Base-by-base conservation (phyloP, 1,139 yeast genomes). In the Yamadazyma dushanensis region DNA sequence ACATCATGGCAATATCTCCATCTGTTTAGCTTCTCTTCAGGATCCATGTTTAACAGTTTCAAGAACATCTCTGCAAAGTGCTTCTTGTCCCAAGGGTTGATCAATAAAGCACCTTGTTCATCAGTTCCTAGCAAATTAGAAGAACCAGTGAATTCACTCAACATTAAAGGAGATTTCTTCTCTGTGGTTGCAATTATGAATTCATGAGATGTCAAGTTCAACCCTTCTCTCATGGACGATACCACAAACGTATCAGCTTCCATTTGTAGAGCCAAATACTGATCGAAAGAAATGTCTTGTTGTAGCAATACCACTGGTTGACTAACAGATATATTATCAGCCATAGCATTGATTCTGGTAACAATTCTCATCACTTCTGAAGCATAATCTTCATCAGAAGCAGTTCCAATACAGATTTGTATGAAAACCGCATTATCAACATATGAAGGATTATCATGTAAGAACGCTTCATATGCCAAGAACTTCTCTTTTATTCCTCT, bases 161-260 rank as follows among this genome's bases (percentile, higher is more conserved):
- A 62, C 39, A 92, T 73, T 46, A 92, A 71, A 0, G 97, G 96
- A 0, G 96, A 84, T 46, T 84, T 80, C 44, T 77, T 75, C 27
- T 76, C 80, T 19, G 72, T 66, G 3, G 95, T 78, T 17, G 96
- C 88, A 38, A 82, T 83, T 25, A 89, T 77, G 56, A 84, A 94
- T 57, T 92, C 98, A 54, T 94, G 98, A 51, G 97, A 89, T 0
- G 98, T 89, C 54, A 92, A 69, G 53, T 92, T 92, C 86, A 92
- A 85, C 14, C 98, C 98, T 59, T 94, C 99, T 55, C 98, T 80
- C 73, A 92, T 76, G 1, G 96, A 84, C 4, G 95, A 81, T 3
- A 92, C 96, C 23, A 86, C 80, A 57, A 92, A 92, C 2, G 79
- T 71, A 48, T 86, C 95, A 0, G 97, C 96, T 56, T 89, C 97